Percentiles rank a stretch among this genome's conserved stretches.
Conservation (phyloP, 345 rosid genomes). For the Syzygium aqueum region DNA sequence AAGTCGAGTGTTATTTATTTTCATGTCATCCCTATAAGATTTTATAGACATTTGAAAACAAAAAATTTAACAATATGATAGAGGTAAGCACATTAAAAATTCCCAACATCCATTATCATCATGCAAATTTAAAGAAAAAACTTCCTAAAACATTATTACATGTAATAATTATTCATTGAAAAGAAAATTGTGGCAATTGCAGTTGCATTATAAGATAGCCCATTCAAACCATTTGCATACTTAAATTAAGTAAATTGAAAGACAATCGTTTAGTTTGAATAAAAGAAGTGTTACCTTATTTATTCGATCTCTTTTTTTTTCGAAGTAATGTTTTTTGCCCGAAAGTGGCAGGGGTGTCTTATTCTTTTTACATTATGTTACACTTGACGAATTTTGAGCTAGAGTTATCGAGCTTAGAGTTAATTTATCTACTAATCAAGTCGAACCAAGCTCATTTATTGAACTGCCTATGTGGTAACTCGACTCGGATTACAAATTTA, state of each 20-base stretch:
- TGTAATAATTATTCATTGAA: not conserved
- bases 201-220: not conserved
- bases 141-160: not conserved
- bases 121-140: not conserved
- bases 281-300: not conserved
- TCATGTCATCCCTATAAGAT: not conserved
- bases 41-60: not conserved
- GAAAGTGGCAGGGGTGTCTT: too few relatives aligned
- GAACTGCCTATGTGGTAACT: rapidly evolving
- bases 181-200: not conserved
- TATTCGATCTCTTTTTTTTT: not conserved
- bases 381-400: not conserved
- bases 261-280: not conserved
- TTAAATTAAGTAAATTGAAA: not conserved
- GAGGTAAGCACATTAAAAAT: not conserved
- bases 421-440: not conserved
- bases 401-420: not conserved
- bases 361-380: too few relatives aligned
- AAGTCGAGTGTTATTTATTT: not conserved
- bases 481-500: rapidly evolving
- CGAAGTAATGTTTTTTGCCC: rapidly evolving
- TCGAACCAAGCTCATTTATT: rapidly evolving
- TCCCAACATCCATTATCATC: not conserved
- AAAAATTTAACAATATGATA: not conserved
- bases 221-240: not conserved